Conservation (phyloP, 768 basidiomycete genomes). For the Boletus subcaerulescens region DNA sequence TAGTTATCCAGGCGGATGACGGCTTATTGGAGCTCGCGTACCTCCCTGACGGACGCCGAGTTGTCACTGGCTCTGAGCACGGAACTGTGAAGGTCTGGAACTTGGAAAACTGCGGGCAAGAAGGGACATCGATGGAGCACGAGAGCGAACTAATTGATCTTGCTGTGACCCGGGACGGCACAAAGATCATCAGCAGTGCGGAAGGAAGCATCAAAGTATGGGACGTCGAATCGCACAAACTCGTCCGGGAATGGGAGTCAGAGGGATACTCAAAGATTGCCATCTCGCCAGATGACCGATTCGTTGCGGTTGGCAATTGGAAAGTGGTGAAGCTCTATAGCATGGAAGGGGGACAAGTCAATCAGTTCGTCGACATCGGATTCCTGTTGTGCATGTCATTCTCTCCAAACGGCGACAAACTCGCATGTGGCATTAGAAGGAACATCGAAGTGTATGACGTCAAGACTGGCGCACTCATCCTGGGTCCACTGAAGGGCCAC, state of each 20-base stretch:
- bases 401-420: not conserved
- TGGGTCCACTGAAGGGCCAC: too few species aligned
- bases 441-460: not conserved
- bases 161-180: not conserved
- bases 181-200: not conserved
- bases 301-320: not conserved
- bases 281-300: not conserved
- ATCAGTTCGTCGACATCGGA: not conserved
- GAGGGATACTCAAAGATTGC: rapidly evolving
- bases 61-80: too few species aligned
- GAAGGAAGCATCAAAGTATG: not conserved
- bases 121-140: too few species aligned
- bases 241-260: not conserved
- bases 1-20: too few species aligned
- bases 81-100: too few species aligned
- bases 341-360: not conserved
- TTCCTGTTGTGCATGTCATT: not conserved
- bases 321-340: not conserved
- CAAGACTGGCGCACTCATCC: too few species aligned
- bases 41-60: too few species aligned
- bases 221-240: not conserved
- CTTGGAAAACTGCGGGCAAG: too few species aligned
- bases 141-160: not conserved
- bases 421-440: not conserved
- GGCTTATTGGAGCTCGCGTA: too few species aligned